A percentile compares a stretch with the other conserved stretches of the same genome.
These are phyloP conservation scores for Cadophora sp. DNA, from an alignment of 2,329 filamentous ascomycete species.

Conservation along the genomic window DNA sequence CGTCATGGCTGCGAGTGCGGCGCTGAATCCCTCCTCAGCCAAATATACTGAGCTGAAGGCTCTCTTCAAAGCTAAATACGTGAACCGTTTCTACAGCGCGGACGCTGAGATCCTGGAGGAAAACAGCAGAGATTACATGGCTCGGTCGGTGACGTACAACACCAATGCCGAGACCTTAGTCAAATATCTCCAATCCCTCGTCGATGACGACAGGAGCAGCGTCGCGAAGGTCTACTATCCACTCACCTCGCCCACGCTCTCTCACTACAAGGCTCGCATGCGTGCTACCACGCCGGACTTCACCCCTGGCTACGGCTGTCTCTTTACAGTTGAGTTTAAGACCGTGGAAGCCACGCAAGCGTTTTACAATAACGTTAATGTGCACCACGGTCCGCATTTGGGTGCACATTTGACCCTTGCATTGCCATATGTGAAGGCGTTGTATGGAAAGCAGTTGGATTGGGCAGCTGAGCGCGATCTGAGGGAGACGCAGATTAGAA, in stretches of 20 bases:
- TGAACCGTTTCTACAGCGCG: slow-evolving; percentile 54
- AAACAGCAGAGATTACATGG: slow-evolving; percentile 54
- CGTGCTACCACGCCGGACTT: slow-evolving; percentile 50
- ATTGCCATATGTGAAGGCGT: slow-evolving; percentile 40
- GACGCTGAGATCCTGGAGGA: slow-evolving; percentile 55
- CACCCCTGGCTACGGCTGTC: slow-evolving; percentile 60
- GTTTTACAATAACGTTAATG: slow-evolving; percentile 57
- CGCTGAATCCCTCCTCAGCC: slow-evolving; percentile 55
- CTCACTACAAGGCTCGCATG: slow-evolving; percentile 40
- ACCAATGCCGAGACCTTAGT: slow-evolving; percentile 51
- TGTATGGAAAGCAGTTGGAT: slow-evolving; percentile 34
- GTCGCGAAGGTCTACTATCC: slow-evolving; percentile 55
- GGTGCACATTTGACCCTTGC: slow-evolving; percentile 59
- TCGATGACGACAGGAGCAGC: slow-evolving; percentile 35
- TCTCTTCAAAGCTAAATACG: slow-evolving; percentile 41
- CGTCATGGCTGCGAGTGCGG: slow-evolving; percentile 58
- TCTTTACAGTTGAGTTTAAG: slow-evolving; percentile 59
- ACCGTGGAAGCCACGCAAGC: slow-evolving; percentile 48
- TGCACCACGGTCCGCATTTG: slow-evolving; percentile 60
- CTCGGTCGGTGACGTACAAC: slow-evolving; percentile 49
- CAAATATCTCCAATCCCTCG: slow-evolving; percentile 45
- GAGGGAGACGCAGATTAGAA: slow-evolving; percentile 31
- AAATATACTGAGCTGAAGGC: slow-evolving; percentile 49
- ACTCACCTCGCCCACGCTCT: slow-evolving; percentile 35
- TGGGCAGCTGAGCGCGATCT: slow-evolving; percentile 27